Conservation (phyloP, 139 green algal species). For the Astrephomene gubernaculifera region DNA sequence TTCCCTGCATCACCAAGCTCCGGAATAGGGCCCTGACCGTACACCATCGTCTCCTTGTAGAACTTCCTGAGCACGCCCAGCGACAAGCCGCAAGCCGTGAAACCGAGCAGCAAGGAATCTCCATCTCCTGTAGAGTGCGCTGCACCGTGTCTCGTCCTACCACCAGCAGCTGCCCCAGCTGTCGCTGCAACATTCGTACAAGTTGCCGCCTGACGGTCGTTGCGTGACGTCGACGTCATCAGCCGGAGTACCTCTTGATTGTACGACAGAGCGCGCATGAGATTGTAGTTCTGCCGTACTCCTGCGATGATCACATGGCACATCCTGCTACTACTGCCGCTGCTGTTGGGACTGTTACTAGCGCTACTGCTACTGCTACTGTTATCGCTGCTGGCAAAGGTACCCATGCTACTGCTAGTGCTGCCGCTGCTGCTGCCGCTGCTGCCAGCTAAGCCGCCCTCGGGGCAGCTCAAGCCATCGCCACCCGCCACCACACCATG, state of each 20-base stretch:
- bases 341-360: no score
- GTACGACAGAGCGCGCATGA: constrained; percentile 31
- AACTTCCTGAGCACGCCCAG: background rate
- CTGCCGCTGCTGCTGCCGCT: background rate
- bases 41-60: background rate
- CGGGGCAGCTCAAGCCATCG: no score
- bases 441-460: no score
- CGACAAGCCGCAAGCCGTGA: background rate
- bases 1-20: background rate
- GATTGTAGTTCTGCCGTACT: background rate
- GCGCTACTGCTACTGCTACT: background rate
- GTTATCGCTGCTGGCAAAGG: no score
- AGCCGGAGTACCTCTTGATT: constrained; percentile 1
- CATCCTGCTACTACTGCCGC: background rate
- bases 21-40: background rate
- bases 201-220: background rate
- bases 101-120: no score
- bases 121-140: no score
- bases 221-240: no score
- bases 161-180: background rate
- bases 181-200: background rate
- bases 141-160: no score
- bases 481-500: no score
- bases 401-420: background rate
- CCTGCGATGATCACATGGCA: constrained; percentile 15